Percentiles rank a stretch among this genome's conserved stretches.
Conservation (phyloP, 495 filamentous ascomycete genomes). For the Podospora bellae-mahoneyi region DNA sequence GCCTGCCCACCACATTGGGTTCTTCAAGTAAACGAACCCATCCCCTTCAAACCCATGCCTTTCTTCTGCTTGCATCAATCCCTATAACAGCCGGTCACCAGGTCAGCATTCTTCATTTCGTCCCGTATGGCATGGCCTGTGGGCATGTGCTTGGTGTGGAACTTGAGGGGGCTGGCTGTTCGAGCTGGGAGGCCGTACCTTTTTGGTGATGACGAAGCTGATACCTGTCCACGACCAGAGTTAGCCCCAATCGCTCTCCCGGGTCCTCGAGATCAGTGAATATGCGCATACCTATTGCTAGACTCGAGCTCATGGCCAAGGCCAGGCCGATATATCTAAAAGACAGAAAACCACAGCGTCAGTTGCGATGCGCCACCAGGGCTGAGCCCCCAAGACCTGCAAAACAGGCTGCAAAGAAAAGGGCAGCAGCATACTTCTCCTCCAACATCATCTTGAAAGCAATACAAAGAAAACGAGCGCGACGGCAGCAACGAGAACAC, state of each 20-base stretch:
- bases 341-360: slow-evolving; percentile 15
- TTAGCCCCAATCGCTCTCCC: slow-evolving; percentile 23
- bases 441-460: slow-evolving; percentile 65
- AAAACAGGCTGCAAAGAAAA: neutral
- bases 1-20: slow-evolving; percentile 92
- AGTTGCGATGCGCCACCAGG: slow-evolving; percentile 18
- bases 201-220: slow-evolving; percentile 93
- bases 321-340: slow-evolving; percentile 84
- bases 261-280: neutral
- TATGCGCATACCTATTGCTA: slow-evolving; percentile 78
- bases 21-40: slow-evolving; percentile 88
- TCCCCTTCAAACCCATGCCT: slow-evolving; percentile 94
- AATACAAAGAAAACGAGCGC: slow-evolving; percentile 32
- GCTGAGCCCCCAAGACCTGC: neutral
- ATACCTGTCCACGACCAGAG: slow-evolving; percentile 54
- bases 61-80: slow-evolving; percentile 83
- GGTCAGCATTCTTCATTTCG: slow-evolving; percentile 24
- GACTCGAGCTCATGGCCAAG: slow-evolving; percentile 83
- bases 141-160: neutral
- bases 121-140: neutral
- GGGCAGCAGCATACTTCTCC: slow-evolving; percentile 67
- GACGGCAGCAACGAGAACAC: slow-evolving; percentile 28
- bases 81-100: slow-evolving; percentile 48
- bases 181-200: slow-evolving; percentile 50
- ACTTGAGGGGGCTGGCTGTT: neutral